Evolutionary conservation across 495 filamentous ascomycete species (phyloP).

Genomic region (Penicillium daleae): DNA sequence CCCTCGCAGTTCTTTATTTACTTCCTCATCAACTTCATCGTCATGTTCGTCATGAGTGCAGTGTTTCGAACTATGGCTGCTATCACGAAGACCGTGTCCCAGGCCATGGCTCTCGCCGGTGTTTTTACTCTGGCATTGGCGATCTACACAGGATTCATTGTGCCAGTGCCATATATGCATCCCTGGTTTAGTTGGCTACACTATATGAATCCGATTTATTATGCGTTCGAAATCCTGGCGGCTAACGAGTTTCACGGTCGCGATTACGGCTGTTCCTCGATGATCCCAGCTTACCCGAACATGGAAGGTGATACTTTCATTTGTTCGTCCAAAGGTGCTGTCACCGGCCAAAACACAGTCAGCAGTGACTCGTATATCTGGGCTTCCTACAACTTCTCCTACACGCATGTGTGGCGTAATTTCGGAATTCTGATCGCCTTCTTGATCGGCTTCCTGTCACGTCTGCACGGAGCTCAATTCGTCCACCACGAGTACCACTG

Average conservation of each 20-base stretch:
- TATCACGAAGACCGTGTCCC: conserved; percentile 70
- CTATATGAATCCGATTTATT: conserved; percentile 71
- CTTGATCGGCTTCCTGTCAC: conserved; percentile 10
- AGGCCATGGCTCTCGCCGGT: conserved; percentile 77
- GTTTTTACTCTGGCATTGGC: conserved; percentile 73
- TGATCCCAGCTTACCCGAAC: conserved; percentile 10
- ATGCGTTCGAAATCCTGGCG: conserved; percentile 42
- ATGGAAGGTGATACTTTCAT: background rate
- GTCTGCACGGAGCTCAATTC: conserved; percentile 3
- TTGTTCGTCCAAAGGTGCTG: conserved; percentile 8
- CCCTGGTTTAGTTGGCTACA: conserved; percentile 79
- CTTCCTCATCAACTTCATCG: conserved; percentile 5
- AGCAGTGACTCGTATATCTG: conserved; percentile 17
- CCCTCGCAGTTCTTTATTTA: conserved; percentile 3
- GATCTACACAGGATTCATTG: conserved; percentile 82
- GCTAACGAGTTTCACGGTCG: conserved; percentile 46
- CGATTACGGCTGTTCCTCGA: background rate
- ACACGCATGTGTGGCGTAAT: conserved; percentile 19
- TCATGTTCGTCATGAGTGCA: conserved; percentile 34
- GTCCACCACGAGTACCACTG: conserved; percentile 35
- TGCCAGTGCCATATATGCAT: conserved; percentile 67
- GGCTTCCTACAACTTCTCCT: conserved; percentile 5
- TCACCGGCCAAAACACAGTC: conserved; percentile 12
- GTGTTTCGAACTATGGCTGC: conserved; percentile 79
- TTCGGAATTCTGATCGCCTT: conserved; percentile 16